phyloP scores from a whole-genome alignment of 2,329 filamentous ascomycete genomes.

The Fusarium buxicola region DNA sequence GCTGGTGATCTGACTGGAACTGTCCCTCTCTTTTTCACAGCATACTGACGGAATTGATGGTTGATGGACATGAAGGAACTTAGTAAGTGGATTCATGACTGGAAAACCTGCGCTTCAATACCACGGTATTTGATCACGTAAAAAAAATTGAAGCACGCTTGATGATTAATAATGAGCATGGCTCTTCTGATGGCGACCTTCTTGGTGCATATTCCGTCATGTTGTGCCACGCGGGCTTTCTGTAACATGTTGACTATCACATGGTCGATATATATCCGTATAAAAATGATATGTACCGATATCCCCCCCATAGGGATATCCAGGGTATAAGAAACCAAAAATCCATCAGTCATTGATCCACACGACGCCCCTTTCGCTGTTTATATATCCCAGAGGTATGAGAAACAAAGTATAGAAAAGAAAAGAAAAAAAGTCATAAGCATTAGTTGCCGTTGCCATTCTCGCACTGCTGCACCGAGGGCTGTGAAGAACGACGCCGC shows the following conservation, averaged over 20 bases:
- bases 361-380: conserved; percentile 36
- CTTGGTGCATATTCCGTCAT: not conserved
- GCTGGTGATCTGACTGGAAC: conserved; percentile 51
- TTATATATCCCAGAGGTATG: conserved; percentile 27
- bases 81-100: not conserved
- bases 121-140: not conserved
- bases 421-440: conserved; percentile 26
- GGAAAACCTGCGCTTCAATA: not conserved
- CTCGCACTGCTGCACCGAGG: conserved; percentile 48
- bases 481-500: conserved; percentile 49
- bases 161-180: conserved; percentile 7
- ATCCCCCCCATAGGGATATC: conserved; percentile 27
- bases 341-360: conserved; percentile 34
- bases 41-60: not conserved
- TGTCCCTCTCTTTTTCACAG: not conserved
- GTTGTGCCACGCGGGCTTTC: conserved; percentile 25
- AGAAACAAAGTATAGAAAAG: conserved; percentile 21
- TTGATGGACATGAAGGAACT: not conserved
- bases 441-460: conserved; percentile 39
- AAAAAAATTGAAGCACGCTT: conserved; percentile 1
- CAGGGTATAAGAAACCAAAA: conserved; percentile 38
- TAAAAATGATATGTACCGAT: conserved; percentile 39
- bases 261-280: conserved; percentile 20
- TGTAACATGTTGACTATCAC: conserved; percentile 27
- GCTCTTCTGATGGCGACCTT: not conserved